Evolutionary conservation across 495 filamentous ascomycete genomes (phyloP), one percentile per base, ranked within the genome.

Genomic region (Pseudomonodictys pantanalensis): DNA sequence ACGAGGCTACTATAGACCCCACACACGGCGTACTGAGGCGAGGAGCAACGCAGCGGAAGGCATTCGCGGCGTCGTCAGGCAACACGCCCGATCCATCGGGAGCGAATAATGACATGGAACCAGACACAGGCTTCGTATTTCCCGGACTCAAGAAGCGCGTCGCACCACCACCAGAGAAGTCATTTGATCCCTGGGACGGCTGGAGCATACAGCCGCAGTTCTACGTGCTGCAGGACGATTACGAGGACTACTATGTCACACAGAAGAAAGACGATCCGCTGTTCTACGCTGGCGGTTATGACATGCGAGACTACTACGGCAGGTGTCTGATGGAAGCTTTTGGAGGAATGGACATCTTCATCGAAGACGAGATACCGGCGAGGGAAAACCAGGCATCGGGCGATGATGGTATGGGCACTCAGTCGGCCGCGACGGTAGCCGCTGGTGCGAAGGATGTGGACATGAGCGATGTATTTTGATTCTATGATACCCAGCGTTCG

Each of bases 151-250:
- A 86, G 71, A 84, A 85, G 66, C 73, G 80, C 60, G 73, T 78
- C 49, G 78, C 76, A 15, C 75, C 84, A 1, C 79, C 79, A 50
- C 79, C 78, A n/a, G 85, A 88, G 67, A 84, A 86, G 58, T 84
- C 88, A 1, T 97, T 93, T 70, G 92, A 97, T 79, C 87, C 92
- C 1, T 93, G 96, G 68, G 90, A 84, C 5, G 92, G 90, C 0
- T 63, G 89, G 52, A 79, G 81, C 18, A 80, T 89, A 49, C 75
- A 77, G 60, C 83, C 83, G 29, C 80, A 88, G 65, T 84, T 90
- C 66, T 93, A 86, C 68, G 73, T 78, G 17, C 65, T 92, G n/a
- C 82, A 81, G 65, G 73, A 82, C 22, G 73, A 79, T 38, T 95
- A 96, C 57, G 78, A 81, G 22, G 64, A 80, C 39, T 73, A 78